These are phyloP conservation scores for Trichoderma asperellum DNA, from an alignment of 2,329 filamentous ascomycete genomes.

Conservation along the genomic window DNA sequence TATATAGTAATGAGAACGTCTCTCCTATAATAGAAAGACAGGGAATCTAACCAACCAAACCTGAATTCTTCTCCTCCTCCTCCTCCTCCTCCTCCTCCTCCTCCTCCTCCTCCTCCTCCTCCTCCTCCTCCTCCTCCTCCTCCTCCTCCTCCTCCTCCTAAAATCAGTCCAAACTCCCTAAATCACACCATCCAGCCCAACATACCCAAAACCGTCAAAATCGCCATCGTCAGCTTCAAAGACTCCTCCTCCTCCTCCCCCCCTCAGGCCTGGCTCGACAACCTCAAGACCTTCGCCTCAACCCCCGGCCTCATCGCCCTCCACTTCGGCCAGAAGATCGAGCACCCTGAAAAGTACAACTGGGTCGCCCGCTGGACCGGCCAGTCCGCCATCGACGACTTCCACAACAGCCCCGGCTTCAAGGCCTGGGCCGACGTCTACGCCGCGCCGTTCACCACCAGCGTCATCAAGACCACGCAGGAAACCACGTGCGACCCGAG, in stretches of 20 bases:
- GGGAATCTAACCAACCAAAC: background rate
- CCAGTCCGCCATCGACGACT: constrained; percentile 42
- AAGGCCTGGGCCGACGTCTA: constrained; percentile 47
- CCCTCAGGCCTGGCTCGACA: constrained; percentile 37
- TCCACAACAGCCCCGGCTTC: constrained; percentile 47
- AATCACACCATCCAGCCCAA: background rate
- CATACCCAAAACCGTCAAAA: constrained; percentile 40
- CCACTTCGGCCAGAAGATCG: constrained; percentile 43
- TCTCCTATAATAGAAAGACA: background rate
- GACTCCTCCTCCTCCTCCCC: constrained; percentile 34
- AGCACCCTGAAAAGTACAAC: constrained; percentile 41
- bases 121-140: background rate
- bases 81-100: background rate
- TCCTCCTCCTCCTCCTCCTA: background rate
- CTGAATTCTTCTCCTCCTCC: background rate
- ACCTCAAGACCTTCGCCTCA: constrained; percentile 38
- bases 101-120: background rate
- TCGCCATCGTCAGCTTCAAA: constrained; percentile 42
- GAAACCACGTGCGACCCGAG: constrained; percentile 32
- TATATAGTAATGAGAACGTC: background rate
- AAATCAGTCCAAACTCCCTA: background rate
- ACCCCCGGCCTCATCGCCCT: constrained; percentile 41
- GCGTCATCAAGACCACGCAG: constrained; percentile 34
- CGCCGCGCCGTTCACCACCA: constrained; percentile 38
- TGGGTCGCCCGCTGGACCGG: constrained; percentile 44